Evolutionary conservation across 805 yeast genomes (phyloP).

Genomic region (Kuraishia floccosa): DNA sequence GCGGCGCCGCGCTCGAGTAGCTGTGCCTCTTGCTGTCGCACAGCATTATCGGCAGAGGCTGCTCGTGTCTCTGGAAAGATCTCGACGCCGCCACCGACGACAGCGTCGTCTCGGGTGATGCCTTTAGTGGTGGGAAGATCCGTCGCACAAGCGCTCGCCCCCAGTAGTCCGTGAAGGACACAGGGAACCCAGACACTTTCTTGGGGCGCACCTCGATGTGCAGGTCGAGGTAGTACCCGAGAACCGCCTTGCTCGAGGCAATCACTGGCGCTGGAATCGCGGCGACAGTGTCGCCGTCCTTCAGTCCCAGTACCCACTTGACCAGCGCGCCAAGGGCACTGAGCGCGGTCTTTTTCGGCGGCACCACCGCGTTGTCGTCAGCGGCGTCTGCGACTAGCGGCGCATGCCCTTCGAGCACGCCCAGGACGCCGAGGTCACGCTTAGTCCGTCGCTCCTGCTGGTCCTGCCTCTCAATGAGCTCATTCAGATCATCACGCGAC

Average conservation of each 20-base stretch:
- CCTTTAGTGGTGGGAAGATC: conserved; percentile 24
- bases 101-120: conserved; percentile 25
- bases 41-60: conserved; percentile 39
- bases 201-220: conserved; percentile 43
- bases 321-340: too few species aligned
- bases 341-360: too few species aligned
- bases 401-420: too few species aligned
- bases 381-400: too few species aligned
- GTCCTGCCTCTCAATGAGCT: too few species aligned
- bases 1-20: conserved; percentile 17
- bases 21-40: conserved; percentile 24
- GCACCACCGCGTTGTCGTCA: too few species aligned
- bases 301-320: too few species aligned
- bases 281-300: too few species aligned
- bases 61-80: conserved; percentile 24
- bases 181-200: conserved; percentile 37
- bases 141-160: conserved; percentile 46
- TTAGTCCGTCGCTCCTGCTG: too few species aligned
- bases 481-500: neutral
- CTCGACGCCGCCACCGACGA: conserved; percentile 23
- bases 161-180: conserved; percentile 61
- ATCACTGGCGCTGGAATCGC: too few species aligned
- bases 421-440: too few species aligned
- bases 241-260: too few species aligned
- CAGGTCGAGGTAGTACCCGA: conserved; percentile 38